phyloP scores from a whole-genome alignment of 768 basidiomycete species.

The Russula emetica region DNA sequence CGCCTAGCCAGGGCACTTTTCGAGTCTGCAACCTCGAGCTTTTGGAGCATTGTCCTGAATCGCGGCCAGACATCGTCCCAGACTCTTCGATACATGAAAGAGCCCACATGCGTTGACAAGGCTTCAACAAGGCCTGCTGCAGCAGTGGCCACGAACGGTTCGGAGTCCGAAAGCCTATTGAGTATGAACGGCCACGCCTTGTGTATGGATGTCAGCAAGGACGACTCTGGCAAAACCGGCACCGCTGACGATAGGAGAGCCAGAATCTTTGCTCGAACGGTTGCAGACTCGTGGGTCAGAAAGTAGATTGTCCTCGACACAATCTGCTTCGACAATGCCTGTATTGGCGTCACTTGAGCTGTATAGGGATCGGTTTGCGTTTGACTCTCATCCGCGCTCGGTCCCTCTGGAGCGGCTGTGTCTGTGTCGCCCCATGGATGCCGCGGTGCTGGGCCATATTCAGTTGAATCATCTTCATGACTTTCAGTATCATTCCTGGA shows the following conservation, averaged over 20 bases:
- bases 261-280: conserved; percentile 81
- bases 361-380: conserved; percentile 40
- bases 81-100: conserved; percentile 79
- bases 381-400: conserved; percentile 27
- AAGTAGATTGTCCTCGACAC: conserved; percentile 84
- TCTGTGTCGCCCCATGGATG: conserved; percentile 50
- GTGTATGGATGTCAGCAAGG: conserved; percentile 81
- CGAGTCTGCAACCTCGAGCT: conserved; percentile 59
- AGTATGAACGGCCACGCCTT: conserved; percentile 92
- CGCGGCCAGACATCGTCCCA: conserved; percentile 95
- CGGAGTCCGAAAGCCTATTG: conserved; percentile 69
- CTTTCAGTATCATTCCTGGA: conserved; percentile 39
- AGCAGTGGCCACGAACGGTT: conserved; percentile 75
- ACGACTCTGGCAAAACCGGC: conserved; percentile 64
- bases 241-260: conserved; percentile 68
- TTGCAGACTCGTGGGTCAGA: conserved; percentile 83
- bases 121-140: conserved; percentile 71
- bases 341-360: conserved; percentile 60
- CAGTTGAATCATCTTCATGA: conserved; percentile 40
- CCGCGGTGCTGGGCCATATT: conserved; percentile 58
- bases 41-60: conserved; percentile 56
- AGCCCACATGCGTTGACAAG: conserved; percentile 65
- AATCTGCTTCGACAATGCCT: conserved; percentile 77
- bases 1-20: conserved; percentile 62
- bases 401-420: conserved; percentile 29